These are phyloP conservation scores for Achaetomiella virescens DNA, from an alignment of 495 filamentous ascomycete species.

Conservation along the genomic window DNA sequence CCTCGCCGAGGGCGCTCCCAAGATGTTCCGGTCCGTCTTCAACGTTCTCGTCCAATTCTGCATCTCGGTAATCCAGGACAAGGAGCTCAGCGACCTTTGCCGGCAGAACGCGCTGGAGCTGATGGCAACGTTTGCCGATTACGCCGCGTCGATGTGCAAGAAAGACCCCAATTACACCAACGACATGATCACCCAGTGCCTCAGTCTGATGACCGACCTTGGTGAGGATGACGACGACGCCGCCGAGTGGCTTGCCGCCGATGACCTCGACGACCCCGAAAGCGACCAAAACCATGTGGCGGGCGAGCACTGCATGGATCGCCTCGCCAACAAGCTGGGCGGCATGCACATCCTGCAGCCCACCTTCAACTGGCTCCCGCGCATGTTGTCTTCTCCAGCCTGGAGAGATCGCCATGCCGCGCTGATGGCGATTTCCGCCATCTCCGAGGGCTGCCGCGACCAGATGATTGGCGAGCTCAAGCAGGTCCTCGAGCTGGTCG, in stretches of 20 bases:
- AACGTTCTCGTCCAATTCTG: conserved; percentile 86
- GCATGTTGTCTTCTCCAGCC: conserved; percentile 91
- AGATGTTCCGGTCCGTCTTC: conserved; percentile 95
- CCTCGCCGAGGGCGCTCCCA: conserved; percentile 80
- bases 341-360: conserved; percentile 79
- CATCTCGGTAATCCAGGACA: conserved; percentile 88
- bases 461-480: conserved; percentile 92
- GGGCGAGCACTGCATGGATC: conserved; percentile 98
- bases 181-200: conserved; percentile 97
- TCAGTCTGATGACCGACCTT: conserved; percentile 99
- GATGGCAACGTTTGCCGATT: conserved; percentile 98
- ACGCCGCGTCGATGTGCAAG: conserved; percentile 84
- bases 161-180: conserved; percentile 84
- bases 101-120: conserved; percentile 93
- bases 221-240: conserved; percentile 94
- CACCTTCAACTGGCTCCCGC: conserved; percentile 94
- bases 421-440: conserved; percentile 98
- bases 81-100: conserved; percentile 82
- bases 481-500: conserved; percentile 87
- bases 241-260: conserved; percentile 83
- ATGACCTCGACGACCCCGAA: conserved; percentile 93
- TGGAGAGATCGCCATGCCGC: conserved; percentile 97
- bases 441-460: conserved; percentile 94
- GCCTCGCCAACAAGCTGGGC: conserved; percentile 94
- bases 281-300: conserved; percentile 97